Percentiles rank a stretch among this genome's conserved stretches.
Conservation (phyloP, 179 eudicot genomes). For the Monotropa hypopitys region DNA sequence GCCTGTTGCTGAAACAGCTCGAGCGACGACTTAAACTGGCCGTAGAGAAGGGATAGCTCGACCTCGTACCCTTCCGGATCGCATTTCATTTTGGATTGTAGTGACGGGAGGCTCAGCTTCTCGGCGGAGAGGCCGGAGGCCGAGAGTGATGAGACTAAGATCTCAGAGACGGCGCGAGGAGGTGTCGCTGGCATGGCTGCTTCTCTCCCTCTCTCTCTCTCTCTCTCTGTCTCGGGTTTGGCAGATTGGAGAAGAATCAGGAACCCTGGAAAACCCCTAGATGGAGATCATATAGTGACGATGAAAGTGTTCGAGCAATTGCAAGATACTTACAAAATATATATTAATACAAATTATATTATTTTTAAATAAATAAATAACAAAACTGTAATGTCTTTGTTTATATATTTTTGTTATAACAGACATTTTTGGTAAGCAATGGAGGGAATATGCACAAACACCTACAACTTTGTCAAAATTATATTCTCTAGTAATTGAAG, state of each 20-base stretch:
- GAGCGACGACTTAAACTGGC: constrained; percentile 63
- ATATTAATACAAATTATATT: too few species aligned
- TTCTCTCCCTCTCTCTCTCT: background rate
- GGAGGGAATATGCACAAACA: too few species aligned
- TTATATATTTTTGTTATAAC: too few species aligned
- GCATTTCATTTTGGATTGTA: constrained; percentile 82
- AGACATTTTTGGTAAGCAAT: too few species aligned
- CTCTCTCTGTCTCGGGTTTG: constrained; percentile 10
- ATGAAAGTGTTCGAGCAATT: too few species aligned
- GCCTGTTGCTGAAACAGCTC: constrained; percentile 68
- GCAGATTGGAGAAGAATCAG: background rate
- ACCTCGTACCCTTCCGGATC: constrained; percentile 71
- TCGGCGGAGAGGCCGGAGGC: constrained; percentile 52
- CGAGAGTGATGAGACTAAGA: constrained; percentile 30
- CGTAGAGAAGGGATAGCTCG: constrained; percentile 44
- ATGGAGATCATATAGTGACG: background rate
- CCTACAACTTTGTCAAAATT: too few species aligned
- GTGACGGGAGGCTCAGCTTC: constrained; percentile 43
- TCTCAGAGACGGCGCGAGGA: constrained; percentile 8
- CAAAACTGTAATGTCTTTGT: too few species aligned
- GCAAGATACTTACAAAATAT: too few species aligned
- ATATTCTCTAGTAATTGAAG: too few species aligned
- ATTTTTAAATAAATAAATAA: too few species aligned
- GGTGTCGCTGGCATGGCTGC: constrained; percentile 12
- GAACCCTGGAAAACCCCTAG: constrained; percentile 7